Evolutionary conservation across 495 filamentous ascomycete genomes (phyloP).

Genomic region (Aspergillus biplanus): DNA sequence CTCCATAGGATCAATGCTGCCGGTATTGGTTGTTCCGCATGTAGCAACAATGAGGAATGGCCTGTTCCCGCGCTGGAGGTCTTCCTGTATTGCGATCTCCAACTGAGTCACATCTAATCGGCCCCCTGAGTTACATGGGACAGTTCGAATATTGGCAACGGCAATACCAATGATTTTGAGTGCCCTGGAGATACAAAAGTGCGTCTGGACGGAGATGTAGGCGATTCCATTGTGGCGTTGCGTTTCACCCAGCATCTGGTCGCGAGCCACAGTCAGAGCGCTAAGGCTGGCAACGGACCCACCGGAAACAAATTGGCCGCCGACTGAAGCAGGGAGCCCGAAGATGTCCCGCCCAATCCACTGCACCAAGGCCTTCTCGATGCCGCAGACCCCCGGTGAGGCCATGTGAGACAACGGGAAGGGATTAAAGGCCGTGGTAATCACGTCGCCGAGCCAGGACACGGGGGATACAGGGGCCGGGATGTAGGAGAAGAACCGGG

Average conservation of each 20-base stretch:
- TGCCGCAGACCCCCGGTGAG: slow-evolving; percentile 3
- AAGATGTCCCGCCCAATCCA: slow-evolving; percentile 4
- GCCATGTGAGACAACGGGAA: not conserved
- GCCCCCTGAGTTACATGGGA: slow-evolving; percentile 20
- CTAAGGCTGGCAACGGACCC: slow-evolving; percentile 12
- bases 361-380: not conserved
- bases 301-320: slow-evolving; percentile 15
- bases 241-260: not conserved
- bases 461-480: not conserved
- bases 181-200: slow-evolving; percentile 29
- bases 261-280: slow-evolving; percentile 6
- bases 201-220: slow-evolving; percentile 32
- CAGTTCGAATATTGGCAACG: slow-evolving; percentile 23
- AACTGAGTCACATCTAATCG: slow-evolving; percentile 17
- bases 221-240: slow-evolving; percentile 17
- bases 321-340: slow-evolving; percentile 2
- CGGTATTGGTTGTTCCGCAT: slow-evolving; percentile 34
- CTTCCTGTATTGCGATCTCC: slow-evolving; percentile 17
- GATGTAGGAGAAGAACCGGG: not conserved
- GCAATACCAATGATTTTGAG: slow-evolving; percentile 28
- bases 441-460: not conserved
- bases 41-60: slow-evolving; percentile 32
- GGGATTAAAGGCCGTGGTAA: not conserved
- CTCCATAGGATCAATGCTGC: slow-evolving; percentile 29
- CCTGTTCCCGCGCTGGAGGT: slow-evolving; percentile 15